A percentile compares a stretch with the other conserved stretches of the same genome.
Evolutionary conservation across 192 early-diverging fungal genomes (phyloP).

Genomic region (Linderina pennispora): DNA sequence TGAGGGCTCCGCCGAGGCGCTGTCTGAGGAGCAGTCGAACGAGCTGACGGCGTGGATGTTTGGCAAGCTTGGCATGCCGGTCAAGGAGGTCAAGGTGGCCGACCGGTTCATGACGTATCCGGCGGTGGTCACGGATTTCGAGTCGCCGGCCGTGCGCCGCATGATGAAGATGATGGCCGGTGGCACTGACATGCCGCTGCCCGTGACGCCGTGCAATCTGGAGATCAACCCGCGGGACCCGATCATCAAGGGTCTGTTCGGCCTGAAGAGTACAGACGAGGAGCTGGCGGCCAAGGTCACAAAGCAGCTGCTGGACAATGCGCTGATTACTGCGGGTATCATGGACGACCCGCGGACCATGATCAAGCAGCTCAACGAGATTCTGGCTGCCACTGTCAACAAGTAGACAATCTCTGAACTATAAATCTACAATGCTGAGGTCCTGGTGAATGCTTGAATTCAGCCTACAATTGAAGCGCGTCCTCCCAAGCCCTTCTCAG

Average conservation of each 20-base stretch:
- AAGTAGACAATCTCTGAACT: slow-evolving; percentile 1
- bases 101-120: slow-evolving; percentile 66
- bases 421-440: too few relatives aligned
- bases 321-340: slow-evolving; percentile 69
- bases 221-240: slow-evolving; percentile 70
- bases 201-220: slow-evolving; percentile 58
- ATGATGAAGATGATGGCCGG: slow-evolving; percentile 52
- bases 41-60: slow-evolving; percentile 63
- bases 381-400: slow-evolving; percentile 24
- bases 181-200: slow-evolving; percentile 41
- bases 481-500: too few relatives aligned
- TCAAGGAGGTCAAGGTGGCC: slow-evolving; percentile 66
- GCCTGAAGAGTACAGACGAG: slow-evolving; percentile 51
- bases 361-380: slow-evolving; percentile 64
- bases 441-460: too few relatives aligned
- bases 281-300: slow-evolving; percentile 62
- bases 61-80: slow-evolving; percentile 52
- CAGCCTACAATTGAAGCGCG: too few relatives aligned
- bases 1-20: slow-evolving; percentile 27
- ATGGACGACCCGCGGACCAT: slow-evolving; percentile 73
- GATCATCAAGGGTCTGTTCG: slow-evolving; percentile 61
- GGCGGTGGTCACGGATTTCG: slow-evolving; percentile 69
- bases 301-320: slow-evolving; percentile 69
- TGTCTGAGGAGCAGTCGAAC: slow-evolving; percentile 48
- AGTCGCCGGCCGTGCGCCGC: slow-evolving; percentile 63